Conservation (phyloP, 495 filamentous ascomycete species). For the Immersiella caudata region DNA sequence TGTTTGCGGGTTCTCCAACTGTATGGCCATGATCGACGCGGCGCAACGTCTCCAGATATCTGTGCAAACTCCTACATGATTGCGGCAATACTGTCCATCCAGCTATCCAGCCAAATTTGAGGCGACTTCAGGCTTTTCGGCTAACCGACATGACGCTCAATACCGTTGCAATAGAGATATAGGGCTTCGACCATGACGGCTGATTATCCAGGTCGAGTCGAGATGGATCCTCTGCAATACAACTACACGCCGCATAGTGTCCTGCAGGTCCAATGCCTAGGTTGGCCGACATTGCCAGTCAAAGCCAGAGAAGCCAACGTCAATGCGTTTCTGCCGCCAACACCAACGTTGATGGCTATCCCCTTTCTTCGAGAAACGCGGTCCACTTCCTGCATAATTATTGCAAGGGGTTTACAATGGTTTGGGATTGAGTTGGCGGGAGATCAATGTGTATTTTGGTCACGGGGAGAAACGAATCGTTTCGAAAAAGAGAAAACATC, state of each 20-base stretch:
- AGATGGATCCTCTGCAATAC: neutral
- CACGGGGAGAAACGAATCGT: neutral
- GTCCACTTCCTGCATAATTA: constrained; percentile 5
- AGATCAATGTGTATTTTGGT: neutral
- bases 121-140: constrained; percentile 20
- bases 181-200: constrained; percentile 7
- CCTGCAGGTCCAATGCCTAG: neutral
- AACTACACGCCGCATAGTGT: constrained; percentile 2
- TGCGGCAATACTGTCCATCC: neutral
- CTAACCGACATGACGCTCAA: neutral
- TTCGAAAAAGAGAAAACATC: neutral
- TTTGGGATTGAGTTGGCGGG: neutral
- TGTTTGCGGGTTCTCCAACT: constrained; percentile 5
- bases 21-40: constrained; percentile 17
- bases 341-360: neutral
- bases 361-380: constrained; percentile 1
- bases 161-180: neutral
- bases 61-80: neutral
- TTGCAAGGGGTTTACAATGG: neutral
- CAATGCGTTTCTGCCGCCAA: constrained; percentile 29
- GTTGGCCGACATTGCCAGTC: constrained; percentile 9
- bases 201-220: constrained; percentile 12
- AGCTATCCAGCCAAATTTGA: constrained; percentile 8
- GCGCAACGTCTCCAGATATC: constrained; percentile 13
- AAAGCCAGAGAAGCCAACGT: constrained; percentile 16